phyloP scores from a whole-genome alignment of 148 eudicot species.

The Polygonum maritimum region DNA sequence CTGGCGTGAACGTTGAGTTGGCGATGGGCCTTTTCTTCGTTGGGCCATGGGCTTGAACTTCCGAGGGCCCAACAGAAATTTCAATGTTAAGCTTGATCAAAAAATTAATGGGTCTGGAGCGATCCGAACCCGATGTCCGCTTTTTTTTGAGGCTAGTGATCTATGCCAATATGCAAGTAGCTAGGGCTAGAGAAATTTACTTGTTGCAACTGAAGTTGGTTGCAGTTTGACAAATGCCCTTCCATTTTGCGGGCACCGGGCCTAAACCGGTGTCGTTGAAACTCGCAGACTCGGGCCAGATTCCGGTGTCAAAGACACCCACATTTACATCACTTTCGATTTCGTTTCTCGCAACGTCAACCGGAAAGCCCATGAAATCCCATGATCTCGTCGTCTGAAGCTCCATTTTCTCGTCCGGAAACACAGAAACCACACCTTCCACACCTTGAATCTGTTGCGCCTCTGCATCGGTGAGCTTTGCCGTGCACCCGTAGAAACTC shows the following conservation, averaged over 20 bases:
- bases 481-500: background rate
- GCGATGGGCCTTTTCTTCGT: no score
- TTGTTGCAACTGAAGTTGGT: conserved; percentile 43
- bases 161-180: no score
- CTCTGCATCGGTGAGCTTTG: background rate
- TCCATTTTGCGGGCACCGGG: conserved; percentile 44
- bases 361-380: conserved; percentile 12
- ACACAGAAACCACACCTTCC: background rate
- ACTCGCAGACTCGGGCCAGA: conserved; percentile 48
- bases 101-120: no score
- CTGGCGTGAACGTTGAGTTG: no score
- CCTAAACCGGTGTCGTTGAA: conserved; percentile 35
- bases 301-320: conserved; percentile 38
- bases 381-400: conserved; percentile 2
- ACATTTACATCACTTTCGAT: conserved; percentile 28
- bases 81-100: no score
- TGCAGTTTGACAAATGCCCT: conserved; percentile 33
- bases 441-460: background rate
- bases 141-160: no score
- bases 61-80: no score
- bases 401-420: background rate
- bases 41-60: no score
- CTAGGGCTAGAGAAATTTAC: no score
- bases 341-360: background rate
- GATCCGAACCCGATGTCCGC: no score